Conservation (phyloP, 768 basidiomycete species). For the Suillus subaureus region DNA sequence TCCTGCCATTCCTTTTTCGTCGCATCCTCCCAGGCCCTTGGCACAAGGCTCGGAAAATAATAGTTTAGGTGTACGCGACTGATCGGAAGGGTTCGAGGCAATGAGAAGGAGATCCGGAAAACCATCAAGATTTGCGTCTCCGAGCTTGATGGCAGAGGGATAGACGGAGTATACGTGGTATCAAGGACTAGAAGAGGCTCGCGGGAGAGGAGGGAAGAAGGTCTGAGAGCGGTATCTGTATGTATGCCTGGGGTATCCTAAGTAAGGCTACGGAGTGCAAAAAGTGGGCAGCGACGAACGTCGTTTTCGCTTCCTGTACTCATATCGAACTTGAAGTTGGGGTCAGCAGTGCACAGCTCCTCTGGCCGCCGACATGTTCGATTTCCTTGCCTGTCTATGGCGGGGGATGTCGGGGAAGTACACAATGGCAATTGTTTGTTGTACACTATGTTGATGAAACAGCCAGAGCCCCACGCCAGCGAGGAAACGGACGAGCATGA, state of each 20-base stretch:
- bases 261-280: slow-evolving; percentile 3
- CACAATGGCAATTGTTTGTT: slow-evolving; percentile 91
- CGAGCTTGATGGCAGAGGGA: slow-evolving; percentile 83
- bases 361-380: slow-evolving; percentile 74
- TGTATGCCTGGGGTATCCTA: slow-evolving; percentile 52
- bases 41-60: slow-evolving; percentile 66
- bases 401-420: slow-evolving; percentile 51
- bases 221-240: slow-evolving; percentile 62
- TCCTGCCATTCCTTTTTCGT: slow-evolving; percentile 48
- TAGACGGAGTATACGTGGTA: slow-evolving; percentile 58
- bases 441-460: slow-evolving; percentile 89
- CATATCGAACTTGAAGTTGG: slow-evolving; percentile 78
- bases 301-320: slow-evolving; percentile 49
- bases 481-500: slow-evolving; percentile 75
- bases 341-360: slow-evolving; percentile 81
- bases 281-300: slow-evolving; percentile 35
- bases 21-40: slow-evolving; percentile 60
- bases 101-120: slow-evolving; percentile 85
- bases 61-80: slow-evolving; percentile 57
- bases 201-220: slow-evolving; percentile 50
- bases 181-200: slow-evolving; percentile 70
- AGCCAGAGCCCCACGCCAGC: slow-evolving; percentile 73
- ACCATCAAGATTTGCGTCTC: slow-evolving; percentile 92
- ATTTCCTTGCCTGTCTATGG: slow-evolving; percentile 47
- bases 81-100: slow-evolving; percentile 41